Conservation (phyloP, 495 filamentous ascomycete species). For the Monascus purpureus region DNA sequence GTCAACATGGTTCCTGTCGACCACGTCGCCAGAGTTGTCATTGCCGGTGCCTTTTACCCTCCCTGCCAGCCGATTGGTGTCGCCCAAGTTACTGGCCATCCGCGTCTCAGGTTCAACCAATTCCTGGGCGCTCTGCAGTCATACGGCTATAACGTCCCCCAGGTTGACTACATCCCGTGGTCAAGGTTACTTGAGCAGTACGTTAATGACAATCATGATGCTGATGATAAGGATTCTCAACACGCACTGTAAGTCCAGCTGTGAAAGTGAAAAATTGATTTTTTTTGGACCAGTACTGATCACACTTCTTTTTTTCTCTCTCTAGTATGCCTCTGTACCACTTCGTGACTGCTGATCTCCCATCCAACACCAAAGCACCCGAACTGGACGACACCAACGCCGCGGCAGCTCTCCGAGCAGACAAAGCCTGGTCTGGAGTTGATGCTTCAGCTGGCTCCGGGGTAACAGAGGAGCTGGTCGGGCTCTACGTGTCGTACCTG, state of each 20-base stretch:
- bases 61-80: slow-evolving; percentile 38
- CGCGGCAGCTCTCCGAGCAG: slow-evolving; percentile 42
- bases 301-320: background rate
- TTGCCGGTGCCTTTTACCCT: slow-evolving; percentile 55
- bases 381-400: slow-evolving; percentile 71
- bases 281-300: slow-evolving; percentile 1
- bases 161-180: slow-evolving; percentile 49
- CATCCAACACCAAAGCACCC: slow-evolving; percentile 61
- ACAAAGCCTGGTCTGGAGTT: slow-evolving; percentile 48
- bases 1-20: slow-evolving; percentile 85
- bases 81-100: slow-evolving; percentile 69
- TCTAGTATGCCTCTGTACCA: slow-evolving; percentile 68
- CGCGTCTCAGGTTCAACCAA: slow-evolving; percentile 64
- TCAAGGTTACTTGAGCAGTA: slow-evolving; percentile 42
- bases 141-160: slow-evolving; percentile 65
- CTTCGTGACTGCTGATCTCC: slow-evolving; percentile 69
- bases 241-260: slow-evolving; percentile 41
- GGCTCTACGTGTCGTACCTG: slow-evolving; percentile 61
- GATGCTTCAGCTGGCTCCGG: slow-evolving; percentile 48
- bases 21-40: slow-evolving; percentile 67
- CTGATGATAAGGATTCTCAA: slow-evolving; percentile 42
- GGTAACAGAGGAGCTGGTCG: slow-evolving; percentile 55
- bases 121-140: slow-evolving; percentile 56
- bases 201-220: slow-evolving; percentile 42
- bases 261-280: no score